Evolutionary conservation across 169 alveolate species (phyloP).

Genomic region (Eimeria zaria): DNA sequence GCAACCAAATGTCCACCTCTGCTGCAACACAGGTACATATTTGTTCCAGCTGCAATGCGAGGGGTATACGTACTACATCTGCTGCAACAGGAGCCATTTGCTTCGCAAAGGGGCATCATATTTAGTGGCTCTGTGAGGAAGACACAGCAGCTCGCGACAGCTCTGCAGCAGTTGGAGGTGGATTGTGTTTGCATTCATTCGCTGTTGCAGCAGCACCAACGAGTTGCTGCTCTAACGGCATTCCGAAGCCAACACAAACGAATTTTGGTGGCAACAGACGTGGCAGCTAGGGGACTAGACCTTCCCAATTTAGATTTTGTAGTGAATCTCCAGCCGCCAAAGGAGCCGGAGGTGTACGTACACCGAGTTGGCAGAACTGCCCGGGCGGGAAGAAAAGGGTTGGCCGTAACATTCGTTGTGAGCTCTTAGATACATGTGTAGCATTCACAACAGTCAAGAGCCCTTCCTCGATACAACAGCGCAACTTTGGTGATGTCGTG

Average conservation of each 20-base stretch:
- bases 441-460: background rate
- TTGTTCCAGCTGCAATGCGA: constrained; percentile 94
- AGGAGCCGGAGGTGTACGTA: constrained; percentile 95
- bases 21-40: constrained; percentile 93
- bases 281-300: constrained; percentile 99
- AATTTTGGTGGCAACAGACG: constrained; percentile 97
- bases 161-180: constrained; percentile 95
- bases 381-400: constrained; percentile 98
- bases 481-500: background rate
- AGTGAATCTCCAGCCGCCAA: constrained; percentile 97
- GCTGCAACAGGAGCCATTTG: constrained; percentile 90
- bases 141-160: constrained; percentile 95
- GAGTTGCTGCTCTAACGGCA: constrained; percentile 97
- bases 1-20: constrained; percentile 77
- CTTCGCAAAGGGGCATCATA: constrained; percentile 93
- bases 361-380: constrained; percentile 99
- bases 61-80: constrained; percentile 93
- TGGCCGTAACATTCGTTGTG: constrained; percentile 84
- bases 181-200: constrained; percentile 98
- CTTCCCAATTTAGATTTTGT: constrained; percentile 98
- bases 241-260: constrained; percentile 96
- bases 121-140: constrained; percentile 96
- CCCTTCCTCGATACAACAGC: background rate
- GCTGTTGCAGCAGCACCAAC: constrained; percentile 96
- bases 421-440: background rate